A percentile compares a stretch with the other conserved stretches of the same genome.
These are phyloP conservation scores for Coemansia sp. DNA, from an alignment of 192 early-diverging fungal species.

Conservation along the genomic window DNA sequence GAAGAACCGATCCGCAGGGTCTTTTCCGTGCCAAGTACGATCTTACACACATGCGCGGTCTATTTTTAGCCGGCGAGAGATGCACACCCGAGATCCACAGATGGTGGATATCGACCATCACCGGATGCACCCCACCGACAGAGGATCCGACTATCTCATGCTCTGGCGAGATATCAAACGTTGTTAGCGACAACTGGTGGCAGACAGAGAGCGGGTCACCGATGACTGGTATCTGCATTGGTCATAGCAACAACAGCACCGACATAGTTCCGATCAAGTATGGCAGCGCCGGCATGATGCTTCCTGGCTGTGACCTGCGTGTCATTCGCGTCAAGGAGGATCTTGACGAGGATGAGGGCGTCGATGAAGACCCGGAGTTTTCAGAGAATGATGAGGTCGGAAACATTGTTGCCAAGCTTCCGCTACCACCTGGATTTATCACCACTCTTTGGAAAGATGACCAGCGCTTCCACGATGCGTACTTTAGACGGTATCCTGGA, in stretches of 20 bases:
- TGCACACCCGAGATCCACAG: slow-evolving; percentile 76
- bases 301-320: slow-evolving; percentile 75
- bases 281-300: slow-evolving; percentile 76
- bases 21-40: slow-evolving; percentile 59
- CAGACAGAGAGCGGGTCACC: slow-evolving; percentile 86
- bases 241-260: slow-evolving; percentile 44
- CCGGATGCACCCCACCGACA: slow-evolving; percentile 20
- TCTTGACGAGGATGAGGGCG: slow-evolving; percentile 38
- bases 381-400: slow-evolving; percentile 66
- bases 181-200: slow-evolving; percentile 88
- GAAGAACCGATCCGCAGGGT: slow-evolving; percentile 74
- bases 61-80: slow-evolving; percentile 83
- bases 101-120: slow-evolving; percentile 55
- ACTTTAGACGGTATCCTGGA: slow-evolving; percentile 76
- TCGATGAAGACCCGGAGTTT: slow-evolving; percentile 40
- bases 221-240: slow-evolving; percentile 71
- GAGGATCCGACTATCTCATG: slow-evolving; percentile 16
- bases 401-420: slow-evolving; percentile 75
- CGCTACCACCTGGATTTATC: slow-evolving; percentile 78
- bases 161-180: slow-evolving; percentile 36
- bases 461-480: slow-evolving; percentile 66
- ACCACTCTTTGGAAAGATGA: slow-evolving; percentile 79
- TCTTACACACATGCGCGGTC: slow-evolving; percentile 60
- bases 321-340: slow-evolving; percentile 61
- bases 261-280: slow-evolving; percentile 51